Base-by-base conservation (phyloP, 2,329 filamentous ascomycete genomes). In the Aureobasidium pullulans region DNA sequence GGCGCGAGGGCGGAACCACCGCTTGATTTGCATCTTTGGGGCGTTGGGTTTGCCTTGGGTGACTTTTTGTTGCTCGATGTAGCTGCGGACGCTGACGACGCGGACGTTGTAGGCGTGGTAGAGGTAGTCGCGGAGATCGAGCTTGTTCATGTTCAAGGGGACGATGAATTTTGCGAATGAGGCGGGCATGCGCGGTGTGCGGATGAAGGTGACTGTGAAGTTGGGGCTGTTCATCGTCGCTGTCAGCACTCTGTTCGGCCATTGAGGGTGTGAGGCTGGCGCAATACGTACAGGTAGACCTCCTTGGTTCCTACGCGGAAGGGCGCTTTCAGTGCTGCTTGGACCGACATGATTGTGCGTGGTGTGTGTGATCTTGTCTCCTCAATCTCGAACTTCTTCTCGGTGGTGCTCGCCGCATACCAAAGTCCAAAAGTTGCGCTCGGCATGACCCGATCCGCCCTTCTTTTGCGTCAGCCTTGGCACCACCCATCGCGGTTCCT, bases 101-200 rank as follows among this genome's bases (percentile, higher is more conserved):
- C 86, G 81, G 62, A 97, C 86, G 62, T 82, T 81, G 80, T 99
- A 99, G 44, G 83, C 83, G 73, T 96, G 86, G 77, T 84, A 89
- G 63, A 99, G 86, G 78, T 97, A 99, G 78, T 96, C 92, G 73
- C 91, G 89, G 43, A 99, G 78, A 73, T 99, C 94, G 74, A 97
- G 87, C 77, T 99, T 99, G 80, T 90, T 96, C 80, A 96, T 91
- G 67, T 84, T 85, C 67, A 97, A 82, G 10, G 94, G 94, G 34
- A 96, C 93, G 69, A 87, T 81, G 83, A 99, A 99, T 68, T 86
- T 87, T 64, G 93, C 94, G 72, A 89, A 90, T 72, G 85, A 87
- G 19, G 92, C 85, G 7, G 89, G 86, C 57, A 89, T 82, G 65
- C 83, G 80, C 32, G 84, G 83, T 61, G 85, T 87, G 66, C 86